Evolutionary conservation across 1,284 basidiomycete genomes (phyloP).

Genomic region (Cerioporus squamosus): DNA sequence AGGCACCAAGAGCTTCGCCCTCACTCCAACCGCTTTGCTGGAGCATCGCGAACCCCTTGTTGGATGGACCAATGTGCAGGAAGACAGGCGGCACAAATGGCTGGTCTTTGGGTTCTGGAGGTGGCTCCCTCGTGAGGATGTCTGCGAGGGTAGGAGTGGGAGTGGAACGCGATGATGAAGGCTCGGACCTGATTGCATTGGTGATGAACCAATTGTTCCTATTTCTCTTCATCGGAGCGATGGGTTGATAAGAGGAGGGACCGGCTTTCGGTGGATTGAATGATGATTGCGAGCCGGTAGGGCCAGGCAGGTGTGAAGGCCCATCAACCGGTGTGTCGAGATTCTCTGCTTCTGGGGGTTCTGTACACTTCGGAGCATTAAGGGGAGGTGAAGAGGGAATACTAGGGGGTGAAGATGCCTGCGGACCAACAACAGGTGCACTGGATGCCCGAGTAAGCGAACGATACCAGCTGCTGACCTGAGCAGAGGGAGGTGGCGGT

Average conservation of each 20-base stretch:
- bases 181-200: constrained; percentile 54
- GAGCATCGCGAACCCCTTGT: constrained; percentile 75
- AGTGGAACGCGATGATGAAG: constrained; percentile 39
- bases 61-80: constrained; percentile 71
- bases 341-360: too few species aligned
- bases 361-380: neutral
- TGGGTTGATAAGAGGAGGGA: neutral
- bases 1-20: constrained; percentile 72
- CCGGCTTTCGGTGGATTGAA: too few species aligned
- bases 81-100: constrained; percentile 68
- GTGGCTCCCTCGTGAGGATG: constrained; percentile 72
- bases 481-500: constrained; percentile 26
- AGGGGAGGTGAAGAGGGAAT: constrained; percentile 2
- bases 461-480: constrained; percentile 53
- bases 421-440: constrained; percentile 7
- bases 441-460: constrained; percentile 41
- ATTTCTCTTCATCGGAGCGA: constrained; percentile 31
- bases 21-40: constrained; percentile 79
- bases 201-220: constrained; percentile 74
- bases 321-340: too few species aligned
- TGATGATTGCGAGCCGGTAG: too few species aligned
- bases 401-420: neutral
- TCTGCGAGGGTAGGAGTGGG: constrained; percentile 61
- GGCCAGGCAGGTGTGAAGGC: too few species aligned
- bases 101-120: constrained; percentile 54